A percentile compares a stretch with the other conserved stretches of the same genome.
Conservation (phyloP, 1,139 yeast genomes). For the Suhomyces choctaworum region DNA sequence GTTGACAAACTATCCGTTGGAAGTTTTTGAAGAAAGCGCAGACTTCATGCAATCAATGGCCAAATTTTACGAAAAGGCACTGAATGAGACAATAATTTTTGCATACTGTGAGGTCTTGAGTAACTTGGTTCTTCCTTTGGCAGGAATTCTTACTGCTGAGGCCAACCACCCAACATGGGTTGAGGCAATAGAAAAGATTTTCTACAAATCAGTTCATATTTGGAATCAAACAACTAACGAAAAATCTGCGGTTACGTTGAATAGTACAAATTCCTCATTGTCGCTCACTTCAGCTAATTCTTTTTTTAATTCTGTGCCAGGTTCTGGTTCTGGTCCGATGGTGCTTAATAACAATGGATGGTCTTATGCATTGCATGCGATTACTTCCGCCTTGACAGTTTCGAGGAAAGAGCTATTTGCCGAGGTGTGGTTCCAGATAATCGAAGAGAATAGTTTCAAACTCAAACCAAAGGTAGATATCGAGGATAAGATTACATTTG, state of each 20-base stretch:
- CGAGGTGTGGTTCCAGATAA: constrained; percentile 68
- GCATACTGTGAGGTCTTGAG: constrained; percentile 87
- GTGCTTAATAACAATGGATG: constrained; percentile 49
- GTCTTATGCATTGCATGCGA: constrained; percentile 69
- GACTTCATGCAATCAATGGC: constrained; percentile 84
- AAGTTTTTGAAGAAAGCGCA: constrained; percentile 87
- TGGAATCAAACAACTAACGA: constrained; percentile 27
- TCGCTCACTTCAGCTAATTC: constrained; percentile 1
- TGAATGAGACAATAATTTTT: constrained; percentile 60
- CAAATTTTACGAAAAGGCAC: constrained; percentile 72
- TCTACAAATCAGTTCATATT: constrained; percentile 46
- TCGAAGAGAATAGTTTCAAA: constrained; percentile 51
- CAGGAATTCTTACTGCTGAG: constrained; percentile 87
- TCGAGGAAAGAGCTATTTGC: constrained; percentile 78
- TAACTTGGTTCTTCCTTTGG: constrained; percentile 74
- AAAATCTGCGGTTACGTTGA: constrained; percentile 1
- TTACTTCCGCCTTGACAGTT: constrained; percentile 76
- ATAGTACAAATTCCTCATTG: not conserved
- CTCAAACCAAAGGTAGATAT: constrained; percentile 44
- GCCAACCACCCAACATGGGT: constrained; percentile 96
- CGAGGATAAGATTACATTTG: constrained; percentile 62
- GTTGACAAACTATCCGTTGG: constrained; percentile 81
- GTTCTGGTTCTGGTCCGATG: constrained; percentile 1
- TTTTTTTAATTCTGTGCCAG: constrained; percentile 5
- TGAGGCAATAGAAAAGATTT: constrained; percentile 68